Conservation (phyloP, 148 eudicot species). For the Fallopia convolvulus region DNA sequence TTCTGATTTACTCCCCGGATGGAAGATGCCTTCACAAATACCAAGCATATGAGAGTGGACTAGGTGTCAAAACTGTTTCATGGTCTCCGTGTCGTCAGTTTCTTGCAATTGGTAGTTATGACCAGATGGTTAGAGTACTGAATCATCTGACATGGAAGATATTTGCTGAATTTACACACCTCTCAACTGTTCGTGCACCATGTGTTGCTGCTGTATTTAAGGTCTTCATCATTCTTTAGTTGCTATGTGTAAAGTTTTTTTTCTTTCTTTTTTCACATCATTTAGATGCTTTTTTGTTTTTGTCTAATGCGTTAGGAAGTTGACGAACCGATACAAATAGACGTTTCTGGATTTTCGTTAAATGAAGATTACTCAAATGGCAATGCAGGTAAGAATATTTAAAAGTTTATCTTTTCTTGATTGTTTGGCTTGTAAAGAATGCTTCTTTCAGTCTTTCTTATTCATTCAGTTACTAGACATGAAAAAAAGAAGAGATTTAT, state of each 20-base stretch:
- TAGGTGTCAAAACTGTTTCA: constrained; percentile 88
- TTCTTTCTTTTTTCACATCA: neutral
- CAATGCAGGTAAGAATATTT: constrained; percentile 6
- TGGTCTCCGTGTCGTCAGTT: constrained; percentile 99
- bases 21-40: constrained; percentile 86
- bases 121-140: constrained; percentile 83
- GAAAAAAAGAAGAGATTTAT: neutral
- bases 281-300: neutral
- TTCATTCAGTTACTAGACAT: neutral
- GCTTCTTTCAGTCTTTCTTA: neutral
- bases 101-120: constrained; percentile 92
- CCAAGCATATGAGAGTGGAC: constrained; percentile 97
- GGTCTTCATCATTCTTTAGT: constrained; percentile 28
- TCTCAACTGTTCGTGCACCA: constrained; percentile 75
- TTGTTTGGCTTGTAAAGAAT: neutral
- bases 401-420: neutral
- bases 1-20: constrained; percentile 86
- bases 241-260: neutral
- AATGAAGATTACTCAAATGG: constrained; percentile 29
- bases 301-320: constrained; percentile 52
- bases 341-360: constrained; percentile 70
- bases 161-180: constrained; percentile 86
- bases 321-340: constrained; percentile 79
- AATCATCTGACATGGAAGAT: constrained; percentile 95
- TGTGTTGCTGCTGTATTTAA: constrained; percentile 85